Conservation (phyloP, 139 green algal genomes). For the Micractinium sp. region DNA sequence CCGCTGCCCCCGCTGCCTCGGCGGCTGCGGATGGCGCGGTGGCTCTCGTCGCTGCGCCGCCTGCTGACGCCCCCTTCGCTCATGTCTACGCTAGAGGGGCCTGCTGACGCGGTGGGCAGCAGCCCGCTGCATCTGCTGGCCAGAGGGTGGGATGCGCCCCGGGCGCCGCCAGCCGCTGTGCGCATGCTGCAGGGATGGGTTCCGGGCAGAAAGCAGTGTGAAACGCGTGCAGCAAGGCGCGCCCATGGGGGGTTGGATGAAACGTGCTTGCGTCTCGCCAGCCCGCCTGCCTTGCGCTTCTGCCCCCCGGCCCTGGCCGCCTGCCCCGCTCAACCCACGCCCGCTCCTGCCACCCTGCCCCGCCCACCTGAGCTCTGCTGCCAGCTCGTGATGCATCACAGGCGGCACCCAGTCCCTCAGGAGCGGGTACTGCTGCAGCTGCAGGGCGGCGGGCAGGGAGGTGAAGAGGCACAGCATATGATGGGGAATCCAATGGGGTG, state of each 20-base stretch:
- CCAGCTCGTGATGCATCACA: conserved; percentile 30
- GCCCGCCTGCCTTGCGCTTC: no score
- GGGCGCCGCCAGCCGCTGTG: not conserved
- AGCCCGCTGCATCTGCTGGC: no score
- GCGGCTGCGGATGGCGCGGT: not conserved
- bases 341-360: no score
- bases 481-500: not conserved
- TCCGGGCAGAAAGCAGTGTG: no score
- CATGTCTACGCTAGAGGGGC: not conserved
- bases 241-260: no score
- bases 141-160: not conserved
- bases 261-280: no score
- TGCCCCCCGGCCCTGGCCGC: no score
- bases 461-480: not conserved
- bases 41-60: not conserved
- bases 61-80: not conserved
- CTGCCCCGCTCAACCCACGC: no score
- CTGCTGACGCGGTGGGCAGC: not conserved
- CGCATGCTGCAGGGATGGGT: not conserved
- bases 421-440: conserved; percentile 24
- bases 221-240: no score
- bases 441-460: not conserved
- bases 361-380: conserved; percentile 22
- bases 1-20: not conserved
- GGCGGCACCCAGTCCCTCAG: conserved; percentile 20